Conservation (phyloP, 768 basidiomycete genomes). For the Termitomyces sp. region DNA sequence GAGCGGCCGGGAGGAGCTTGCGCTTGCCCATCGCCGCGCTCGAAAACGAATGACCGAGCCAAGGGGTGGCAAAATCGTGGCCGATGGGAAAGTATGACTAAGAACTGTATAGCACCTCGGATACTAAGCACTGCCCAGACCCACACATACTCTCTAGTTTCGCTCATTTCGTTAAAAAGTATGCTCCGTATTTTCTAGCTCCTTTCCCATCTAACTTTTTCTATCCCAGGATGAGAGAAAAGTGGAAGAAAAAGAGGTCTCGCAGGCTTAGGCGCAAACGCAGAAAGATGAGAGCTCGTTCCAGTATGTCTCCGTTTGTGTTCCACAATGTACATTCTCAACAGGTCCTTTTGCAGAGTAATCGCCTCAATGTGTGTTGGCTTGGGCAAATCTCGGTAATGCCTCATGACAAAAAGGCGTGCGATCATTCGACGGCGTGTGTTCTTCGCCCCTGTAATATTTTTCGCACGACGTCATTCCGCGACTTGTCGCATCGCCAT, state of each 20-base stretch:
- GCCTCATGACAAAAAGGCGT: slow-evolving; percentile 6
- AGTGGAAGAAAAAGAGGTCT: slow-evolving; percentile 96
- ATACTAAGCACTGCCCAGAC: slow-evolving; percentile 5
- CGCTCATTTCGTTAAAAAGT: slow-evolving; percentile 28
- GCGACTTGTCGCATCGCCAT: slow-evolving; percentile 17
- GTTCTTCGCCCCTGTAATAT: neutral
- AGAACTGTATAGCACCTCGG: slow-evolving; percentile 38
- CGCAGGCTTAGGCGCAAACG: slow-evolving; percentile 90
- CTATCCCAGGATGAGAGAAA: slow-evolving; percentile 75
- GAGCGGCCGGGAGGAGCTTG: slow-evolving; percentile 39
- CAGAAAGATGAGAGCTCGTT: slow-evolving; percentile 95
- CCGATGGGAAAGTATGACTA: slow-evolving; percentile 28
- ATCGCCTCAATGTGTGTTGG: slow-evolving; percentile 20
- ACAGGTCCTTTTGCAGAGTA: slow-evolving; percentile 28
- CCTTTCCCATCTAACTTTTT: neutral
- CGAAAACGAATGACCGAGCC: neutral
- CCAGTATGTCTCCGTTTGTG: slow-evolving; percentile 53
- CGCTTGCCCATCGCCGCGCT: slow-evolving; percentile 30
- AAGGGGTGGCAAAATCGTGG: neutral
- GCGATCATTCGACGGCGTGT: slow-evolving; percentile 2
- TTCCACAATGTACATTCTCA: neutral
- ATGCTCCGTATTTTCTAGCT: slow-evolving; percentile 8
- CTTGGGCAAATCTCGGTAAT: slow-evolving; percentile 17
- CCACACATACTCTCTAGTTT: slow-evolving; percentile 16
- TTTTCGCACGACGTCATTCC: slow-evolving; percentile 11